These are phyloP conservation scores for Scedosporium minutisporum DNA, from an alignment of 2,329 filamentous ascomycete genomes.

Conservation along the genomic window DNA sequence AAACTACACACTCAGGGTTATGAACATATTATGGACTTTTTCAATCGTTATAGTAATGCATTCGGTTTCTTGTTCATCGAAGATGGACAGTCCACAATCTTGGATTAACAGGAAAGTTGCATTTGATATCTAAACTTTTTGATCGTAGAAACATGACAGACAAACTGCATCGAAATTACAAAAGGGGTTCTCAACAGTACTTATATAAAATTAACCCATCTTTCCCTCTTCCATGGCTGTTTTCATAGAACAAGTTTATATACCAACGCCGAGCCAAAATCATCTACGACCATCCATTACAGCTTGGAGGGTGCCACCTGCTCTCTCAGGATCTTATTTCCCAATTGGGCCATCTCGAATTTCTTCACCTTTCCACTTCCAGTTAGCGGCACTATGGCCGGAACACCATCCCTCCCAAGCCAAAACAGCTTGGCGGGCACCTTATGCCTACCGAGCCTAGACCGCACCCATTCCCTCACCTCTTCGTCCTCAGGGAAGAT, in stretches of 20 bases:
- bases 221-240: not conserved
- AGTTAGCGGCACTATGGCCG: conserved; percentile 50
- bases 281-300: conserved; percentile 15
- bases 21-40: too few species aligned
- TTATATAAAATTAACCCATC: too few species aligned
- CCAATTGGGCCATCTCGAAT: conserved; percentile 49
- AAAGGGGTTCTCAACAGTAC: too few species aligned
- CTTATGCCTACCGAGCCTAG: conserved; percentile 56
- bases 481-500: conserved; percentile 38
- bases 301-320: conserved; percentile 35
- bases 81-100: too few species aligned
- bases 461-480: conserved; percentile 52
- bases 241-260: not conserved
- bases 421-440: conserved; percentile 68
- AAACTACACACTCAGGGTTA: too few species aligned
- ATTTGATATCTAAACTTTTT: too few species aligned
- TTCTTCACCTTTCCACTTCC: conserved; percentile 65
- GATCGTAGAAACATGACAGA: too few species aligned
- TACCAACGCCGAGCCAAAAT: not conserved
- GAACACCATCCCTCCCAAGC: conserved; percentile 53
- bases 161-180: too few species aligned
- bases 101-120: too few species aligned
- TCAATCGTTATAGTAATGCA: too few species aligned
- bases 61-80: too few species aligned
- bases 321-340: conserved; percentile 43